phyloP scores from a whole-genome alignment of 306 rosid species.

The Chamaecrista fasciculata region DNA sequence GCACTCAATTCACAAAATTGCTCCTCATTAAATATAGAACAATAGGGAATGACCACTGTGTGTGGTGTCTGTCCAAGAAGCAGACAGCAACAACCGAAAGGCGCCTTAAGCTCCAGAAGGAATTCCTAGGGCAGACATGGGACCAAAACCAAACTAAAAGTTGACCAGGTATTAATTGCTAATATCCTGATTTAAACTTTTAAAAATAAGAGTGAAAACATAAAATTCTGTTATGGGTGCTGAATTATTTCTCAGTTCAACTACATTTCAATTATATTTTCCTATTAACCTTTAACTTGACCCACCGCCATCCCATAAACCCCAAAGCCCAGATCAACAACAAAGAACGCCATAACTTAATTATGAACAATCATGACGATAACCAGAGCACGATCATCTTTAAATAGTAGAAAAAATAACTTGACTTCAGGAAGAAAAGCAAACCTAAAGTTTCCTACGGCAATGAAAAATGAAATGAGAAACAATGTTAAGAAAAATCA shows the following conservation, averaged over 20 bases:
- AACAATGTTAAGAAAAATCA: slow-evolving; percentile 28
- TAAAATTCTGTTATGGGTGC: not conserved
- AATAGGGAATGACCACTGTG: not conserved
- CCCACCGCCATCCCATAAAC: slow-evolving; percentile 11
- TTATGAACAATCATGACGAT: not conserved
- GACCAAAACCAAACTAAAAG: slow-evolving; percentile 16
- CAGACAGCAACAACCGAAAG: slow-evolving; percentile 2
- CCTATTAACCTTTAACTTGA: not conserved
- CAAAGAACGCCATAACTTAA: slow-evolving; percentile 10
- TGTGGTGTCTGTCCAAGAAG: not conserved
- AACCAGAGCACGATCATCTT: slow-evolving; percentile 4
- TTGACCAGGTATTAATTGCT: not conserved
- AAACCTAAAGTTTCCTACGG: not conserved
- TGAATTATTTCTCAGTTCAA: not conserved
- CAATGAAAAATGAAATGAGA: not conserved
- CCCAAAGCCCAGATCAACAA: slow-evolving; percentile 11
- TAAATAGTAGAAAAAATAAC: slow-evolving; percentile 3
- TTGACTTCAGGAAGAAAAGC: not conserved
- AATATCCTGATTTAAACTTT: not conserved
- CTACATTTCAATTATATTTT: not conserved
- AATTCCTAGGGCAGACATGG: not conserved
- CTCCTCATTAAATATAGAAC: slow-evolving; percentile 16
- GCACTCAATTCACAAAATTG: not conserved
- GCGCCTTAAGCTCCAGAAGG: not conserved
- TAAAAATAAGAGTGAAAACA: not conserved